These are phyloP conservation scores for Tricholoma sp. DNA, from an alignment of 768 basidiomycete genomes.

Conservation along the genomic window DNA sequence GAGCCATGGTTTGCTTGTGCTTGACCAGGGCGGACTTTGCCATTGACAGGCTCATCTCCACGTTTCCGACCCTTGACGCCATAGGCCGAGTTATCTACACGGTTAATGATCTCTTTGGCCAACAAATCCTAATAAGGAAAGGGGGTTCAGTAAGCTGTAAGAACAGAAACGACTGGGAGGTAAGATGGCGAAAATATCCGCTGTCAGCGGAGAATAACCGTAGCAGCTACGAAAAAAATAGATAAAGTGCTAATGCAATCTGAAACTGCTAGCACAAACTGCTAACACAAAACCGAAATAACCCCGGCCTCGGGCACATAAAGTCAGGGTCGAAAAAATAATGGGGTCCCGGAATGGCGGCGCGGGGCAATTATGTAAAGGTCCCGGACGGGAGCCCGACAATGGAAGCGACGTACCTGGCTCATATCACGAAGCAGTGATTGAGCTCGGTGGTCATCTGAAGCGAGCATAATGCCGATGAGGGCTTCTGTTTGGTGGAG, in stretches of 20 bases:
- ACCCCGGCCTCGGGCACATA: too few relatives aligned
- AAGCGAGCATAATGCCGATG: conserved; percentile 72
- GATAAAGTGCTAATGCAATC: too few relatives aligned
- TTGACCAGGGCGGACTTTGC: conserved; percentile 13
- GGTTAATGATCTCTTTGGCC: conserved; percentile 73
- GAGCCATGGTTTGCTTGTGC: conserved; percentile 7
- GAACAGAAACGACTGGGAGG: background rate
- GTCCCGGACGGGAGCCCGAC: background rate
- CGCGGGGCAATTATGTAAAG: background rate
- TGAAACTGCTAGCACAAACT: too few relatives aligned
- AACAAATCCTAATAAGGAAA: conserved; percentile 52
- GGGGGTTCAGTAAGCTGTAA: background rate
- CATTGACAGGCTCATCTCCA: conserved; percentile 20
- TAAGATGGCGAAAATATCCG: background rate
- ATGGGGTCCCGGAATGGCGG: too few relatives aligned
- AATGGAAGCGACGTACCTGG: conserved; percentile 33
- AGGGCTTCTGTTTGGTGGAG: conserved; percentile 89
- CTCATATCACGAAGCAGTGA: conserved; percentile 45
- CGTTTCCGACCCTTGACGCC: conserved; percentile 66
- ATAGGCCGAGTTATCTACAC: conserved; percentile 78
- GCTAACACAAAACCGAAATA: too few relatives aligned
- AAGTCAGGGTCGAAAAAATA: too few relatives aligned
- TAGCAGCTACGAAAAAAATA: background rate
- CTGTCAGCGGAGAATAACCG: background rate
- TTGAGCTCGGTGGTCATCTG: conserved; percentile 34